Conservation (phyloP, 495 filamentous ascomycete species). For the Astrocystis sublimbata region DNA sequence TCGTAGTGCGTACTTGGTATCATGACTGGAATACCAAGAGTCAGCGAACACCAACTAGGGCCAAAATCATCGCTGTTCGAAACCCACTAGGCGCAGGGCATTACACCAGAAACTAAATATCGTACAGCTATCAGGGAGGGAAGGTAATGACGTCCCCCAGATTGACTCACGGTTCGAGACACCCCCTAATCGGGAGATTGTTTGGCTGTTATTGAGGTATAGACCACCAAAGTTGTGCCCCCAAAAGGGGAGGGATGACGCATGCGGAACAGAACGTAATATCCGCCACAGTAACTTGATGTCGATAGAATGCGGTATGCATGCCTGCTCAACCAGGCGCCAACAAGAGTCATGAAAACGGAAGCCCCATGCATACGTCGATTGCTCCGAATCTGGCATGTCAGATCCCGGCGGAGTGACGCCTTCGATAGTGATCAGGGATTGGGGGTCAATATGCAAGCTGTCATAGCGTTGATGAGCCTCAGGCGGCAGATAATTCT, state of each 20-base stretch:
- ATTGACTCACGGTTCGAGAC: neutral
- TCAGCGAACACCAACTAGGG: neutral
- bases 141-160: neutral
- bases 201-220: neutral
- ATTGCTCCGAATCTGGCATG: neutral
- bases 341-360: constrained; percentile 20
- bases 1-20: constrained; percentile 15
- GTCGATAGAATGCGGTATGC: constrained; percentile 1
- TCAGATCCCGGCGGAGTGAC: constrained; percentile 7
- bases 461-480: constrained; percentile 12
- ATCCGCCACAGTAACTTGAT: constrained; percentile 17
- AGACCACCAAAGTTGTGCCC: constrained; percentile 13
- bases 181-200: neutral
- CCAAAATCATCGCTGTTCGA: neutral
- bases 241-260: neutral
- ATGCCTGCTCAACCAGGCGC: constrained; percentile 15
- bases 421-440: neutral
- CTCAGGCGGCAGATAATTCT: constrained; percentile 1
- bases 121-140: neutral
- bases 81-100: neutral
- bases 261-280: constrained; percentile 14
- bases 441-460: neutral
- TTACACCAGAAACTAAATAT: neutral
- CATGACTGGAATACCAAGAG: neutral
- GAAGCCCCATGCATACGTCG: constrained; percentile 12